A percentile compares a stretch with the other conserved stretches of the same genome.
Conservation (phyloP, 331 rosid genomes). For the Pyracantha coccinea region DNA sequence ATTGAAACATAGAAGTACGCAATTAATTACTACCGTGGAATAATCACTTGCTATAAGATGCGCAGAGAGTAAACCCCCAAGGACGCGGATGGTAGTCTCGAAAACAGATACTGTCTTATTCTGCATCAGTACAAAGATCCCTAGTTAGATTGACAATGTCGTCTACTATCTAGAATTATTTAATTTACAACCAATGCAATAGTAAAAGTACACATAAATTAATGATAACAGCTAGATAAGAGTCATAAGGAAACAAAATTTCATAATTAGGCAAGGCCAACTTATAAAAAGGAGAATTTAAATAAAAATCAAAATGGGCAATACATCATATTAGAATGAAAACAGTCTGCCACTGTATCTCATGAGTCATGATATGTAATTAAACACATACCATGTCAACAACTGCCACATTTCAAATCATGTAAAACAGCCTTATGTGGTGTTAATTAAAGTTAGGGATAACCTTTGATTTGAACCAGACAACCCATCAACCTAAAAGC, state of each 20-base stretch:
- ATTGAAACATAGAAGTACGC: not conserved
- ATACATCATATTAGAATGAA: not conserved
- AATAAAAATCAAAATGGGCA: not conserved
- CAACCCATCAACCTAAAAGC: not conserved
- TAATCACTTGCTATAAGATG: conserved; percentile 87
- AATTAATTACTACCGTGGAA: conserved; percentile 57
- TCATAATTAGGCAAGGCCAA: not conserved
- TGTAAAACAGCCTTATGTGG: not conserved
- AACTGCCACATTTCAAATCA: not conserved
- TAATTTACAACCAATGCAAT: not conserved
- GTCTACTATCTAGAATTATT: not conserved
- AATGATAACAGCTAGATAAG: not conserved
- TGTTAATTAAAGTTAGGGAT: not conserved
- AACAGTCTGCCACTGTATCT: not conserved
- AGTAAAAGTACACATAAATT: not conserved
- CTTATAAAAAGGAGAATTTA: not conserved
- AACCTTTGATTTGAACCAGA: not conserved
- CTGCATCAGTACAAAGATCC: conserved; percentile 37
- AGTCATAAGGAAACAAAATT: not conserved
- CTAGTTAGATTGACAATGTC: conserved; percentile 1
- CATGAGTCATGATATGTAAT: not conserved
- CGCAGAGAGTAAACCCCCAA: conserved; percentile 91
- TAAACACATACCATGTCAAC: not conserved
- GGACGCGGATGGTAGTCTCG: conserved; percentile 83
- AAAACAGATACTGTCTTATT: conserved; percentile 89